Base-by-base conservation (phyloP, 2,329 filamentous ascomycete genomes). In the Ophidiomyces ophidiicola region DNA sequence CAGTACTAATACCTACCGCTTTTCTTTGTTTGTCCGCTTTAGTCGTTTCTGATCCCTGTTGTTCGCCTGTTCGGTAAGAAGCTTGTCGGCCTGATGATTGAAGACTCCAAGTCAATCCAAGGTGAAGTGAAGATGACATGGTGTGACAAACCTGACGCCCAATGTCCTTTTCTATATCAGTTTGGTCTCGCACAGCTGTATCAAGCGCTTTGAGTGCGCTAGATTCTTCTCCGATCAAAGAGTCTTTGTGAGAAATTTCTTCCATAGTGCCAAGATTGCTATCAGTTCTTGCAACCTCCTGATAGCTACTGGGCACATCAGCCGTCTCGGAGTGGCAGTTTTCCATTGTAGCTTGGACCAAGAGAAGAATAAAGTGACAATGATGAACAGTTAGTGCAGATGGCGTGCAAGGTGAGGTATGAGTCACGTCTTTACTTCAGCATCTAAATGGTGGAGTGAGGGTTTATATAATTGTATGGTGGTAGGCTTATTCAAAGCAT, bases 161-260 rank as follows among this genome's bases (percentile, higher is more conserved):
- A 46, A 96, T 92, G 53, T 94, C 86, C 45, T 85, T 74, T 59
- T 94, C 88, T 14, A 96, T 65, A 43, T 94, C 87, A 63, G 87
- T 80, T 58, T 96, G 88, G 52, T 94, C 78, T 42, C 84, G 77
- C 15, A 90, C 76, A 42, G 78, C 71, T 36, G 77, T 72, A 3
- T 80, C 77, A 28, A 86, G 63, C 30, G 71, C 71, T 42, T 69
- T 67, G 19, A 86, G 63, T 14, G 72, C 71, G 36, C 69, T 67
- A 29, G 71, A 70, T 52, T 82, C 78, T 45, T 76, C 73, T 25
- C 32, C 41, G 5, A 23, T 26, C 18, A 24, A 23, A 19, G 15
- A 6, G n/a, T 11, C 20, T 11, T 39, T 5, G 5, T 14, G 8
- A 11, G 14, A 8, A 20, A 20, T 14, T 26, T 28, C 37, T 20